A percentile compares a stretch with the other conserved stretches of the same genome.
These are phyloP conservation scores for Talaromyces sp. DNA, from an alignment of 2,329 filamentous ascomycete genomes.

Conservation along the genomic window DNA sequence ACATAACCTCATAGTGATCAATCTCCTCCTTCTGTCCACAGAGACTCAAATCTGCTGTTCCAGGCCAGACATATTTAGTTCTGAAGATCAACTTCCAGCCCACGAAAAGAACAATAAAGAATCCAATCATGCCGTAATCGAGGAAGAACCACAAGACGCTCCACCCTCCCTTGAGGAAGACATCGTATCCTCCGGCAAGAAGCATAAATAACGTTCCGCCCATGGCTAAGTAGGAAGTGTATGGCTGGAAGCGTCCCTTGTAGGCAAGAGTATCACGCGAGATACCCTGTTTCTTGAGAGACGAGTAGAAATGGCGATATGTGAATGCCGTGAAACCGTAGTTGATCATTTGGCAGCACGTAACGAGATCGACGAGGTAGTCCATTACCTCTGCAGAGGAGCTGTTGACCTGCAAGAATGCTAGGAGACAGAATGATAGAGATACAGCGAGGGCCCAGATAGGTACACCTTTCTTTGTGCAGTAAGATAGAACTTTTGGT, in stretches of 20 bases:
- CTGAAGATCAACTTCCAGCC: slow-evolving; percentile 63
- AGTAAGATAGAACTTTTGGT: slow-evolving; percentile 65
- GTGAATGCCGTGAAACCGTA: slow-evolving; percentile 61
- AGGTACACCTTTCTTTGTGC: slow-evolving; percentile 66
- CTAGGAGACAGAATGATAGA: slow-evolving; percentile 61
- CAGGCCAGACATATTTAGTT: slow-evolving; percentile 54
- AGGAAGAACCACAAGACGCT: slow-evolving; percentile 72
- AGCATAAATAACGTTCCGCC: slow-evolving; percentile 67
- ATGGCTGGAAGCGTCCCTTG: slow-evolving; percentile 65
- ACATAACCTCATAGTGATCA: slow-evolving; percentile 26
- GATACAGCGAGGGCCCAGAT: slow-evolving; percentile 60
- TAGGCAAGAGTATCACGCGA: slow-evolving; percentile 56
- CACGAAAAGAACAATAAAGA: slow-evolving; percentile 65
- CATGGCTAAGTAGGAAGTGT: slow-evolving; percentile 65
- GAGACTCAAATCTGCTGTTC: slow-evolving; percentile 55
- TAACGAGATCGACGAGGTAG: slow-evolving; percentile 56
- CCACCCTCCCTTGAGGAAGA: slow-evolving; percentile 61
- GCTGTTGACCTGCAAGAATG: slow-evolving; percentile 60
- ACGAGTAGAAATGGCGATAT: slow-evolving; percentile 62
- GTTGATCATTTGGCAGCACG: slow-evolving; percentile 57
- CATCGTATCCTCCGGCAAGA: slow-evolving; percentile 73
- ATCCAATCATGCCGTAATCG: slow-evolving; percentile 69
- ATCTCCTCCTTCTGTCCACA: slow-evolving; percentile 26
- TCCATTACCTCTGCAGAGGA: slow-evolving; percentile 54
- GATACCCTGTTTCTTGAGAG: slow-evolving; percentile 57